These are phyloP conservation scores for Herpetomonas samuelpessoai DNA, from an alignment of 208 protist genomes.

Conservation along the genomic window DNA sequence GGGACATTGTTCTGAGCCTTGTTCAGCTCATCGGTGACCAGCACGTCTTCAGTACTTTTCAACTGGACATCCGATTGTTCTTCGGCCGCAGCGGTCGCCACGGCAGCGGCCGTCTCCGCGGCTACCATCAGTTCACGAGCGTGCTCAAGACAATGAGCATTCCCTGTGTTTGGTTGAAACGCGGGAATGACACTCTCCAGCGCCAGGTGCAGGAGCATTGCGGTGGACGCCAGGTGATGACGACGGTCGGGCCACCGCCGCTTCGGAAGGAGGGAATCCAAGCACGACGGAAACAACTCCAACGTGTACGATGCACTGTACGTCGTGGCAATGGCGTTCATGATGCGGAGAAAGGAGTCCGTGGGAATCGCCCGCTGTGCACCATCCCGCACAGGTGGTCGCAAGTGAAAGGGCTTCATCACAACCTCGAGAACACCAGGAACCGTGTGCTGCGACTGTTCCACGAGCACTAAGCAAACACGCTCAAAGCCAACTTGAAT, in stretches of 20 bases:
- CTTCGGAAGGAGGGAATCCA: conserved; percentile 56
- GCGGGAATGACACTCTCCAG: conserved; percentile 65
- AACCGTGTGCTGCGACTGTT: conserved; percentile 59
- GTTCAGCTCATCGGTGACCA: no score
- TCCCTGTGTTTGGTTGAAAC: conserved; percentile 27
- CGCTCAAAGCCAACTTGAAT: conserved; percentile 75
- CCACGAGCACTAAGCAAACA: conserved; percentile 61
- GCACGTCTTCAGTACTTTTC: no score
- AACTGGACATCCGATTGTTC: no score
- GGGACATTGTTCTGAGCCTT: no score
- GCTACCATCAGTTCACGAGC: conserved; percentile 22
- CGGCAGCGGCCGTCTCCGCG: no score
- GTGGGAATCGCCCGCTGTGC: conserved; percentile 45
- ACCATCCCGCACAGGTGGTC: conserved; percentile 51
- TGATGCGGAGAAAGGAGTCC: conserved; percentile 69
- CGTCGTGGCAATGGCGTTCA: conserved; percentile 55
- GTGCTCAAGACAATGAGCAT: conserved; percentile 34
- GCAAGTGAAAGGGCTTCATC: conserved; percentile 64
- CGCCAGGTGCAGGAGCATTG: conserved; percentile 70
- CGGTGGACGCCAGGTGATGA: conserved; percentile 68
- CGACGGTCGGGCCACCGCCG: conserved; percentile 56
- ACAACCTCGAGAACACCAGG: conserved; percentile 71
- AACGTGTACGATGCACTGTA: conserved; percentile 45
- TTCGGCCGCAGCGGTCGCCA: no score
- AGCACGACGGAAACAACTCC: conserved; percentile 56